Evolutionary conservation across 805 yeast species (phyloP), one percentile per base, ranked within the genome.

Genomic region (Candida alai): DNA sequence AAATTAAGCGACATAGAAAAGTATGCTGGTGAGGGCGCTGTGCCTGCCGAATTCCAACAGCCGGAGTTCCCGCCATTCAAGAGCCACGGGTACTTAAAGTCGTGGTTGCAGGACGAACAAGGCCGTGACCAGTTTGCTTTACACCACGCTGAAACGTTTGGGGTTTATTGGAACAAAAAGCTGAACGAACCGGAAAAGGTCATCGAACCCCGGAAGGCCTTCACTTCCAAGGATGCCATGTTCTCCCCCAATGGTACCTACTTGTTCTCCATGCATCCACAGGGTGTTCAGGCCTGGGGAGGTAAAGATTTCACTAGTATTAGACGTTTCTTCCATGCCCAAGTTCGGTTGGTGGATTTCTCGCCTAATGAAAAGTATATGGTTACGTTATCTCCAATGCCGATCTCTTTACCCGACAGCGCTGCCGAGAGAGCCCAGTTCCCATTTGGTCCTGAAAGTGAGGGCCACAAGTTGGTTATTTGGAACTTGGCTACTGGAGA

Each of bases 221-320:
- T 95, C 84, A 88, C 97, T 38, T 80, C 87, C 40, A 80, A 86
- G 42, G 88, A 81, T 49, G 84, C 87, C 50, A 80, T 80, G 57
- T 90, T 88, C 69, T 87, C 97, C 32, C 96, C 97, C 54, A 80
- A 79, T 63, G 99, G 99, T 60, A 79, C 90, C 9, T 89, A 78
- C 54, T 62, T 90, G 44, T 78, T 85, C 49, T 81, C 97, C 1
- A 73, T 88, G 49, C 97, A 90, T 63, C 87, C 87, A 33, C 95
- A 86, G 63, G 97, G 97, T 71, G 79, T 88, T 37, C 94, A 87
- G 58, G 76, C 90, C 18, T 93, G 97, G 95, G 98, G 97, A 56
- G 97, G 97, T 42, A 74, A 76, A 36, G 70, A 75, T 30, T 87
- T 87, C 55, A 77, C 73, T 43, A 74, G 84, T 50, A 68, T 87